These are phyloP conservation scores for Fusarium annulatum DNA, from an alignment of 2,329 filamentous ascomycete species.

Conservation along the genomic window DNA sequence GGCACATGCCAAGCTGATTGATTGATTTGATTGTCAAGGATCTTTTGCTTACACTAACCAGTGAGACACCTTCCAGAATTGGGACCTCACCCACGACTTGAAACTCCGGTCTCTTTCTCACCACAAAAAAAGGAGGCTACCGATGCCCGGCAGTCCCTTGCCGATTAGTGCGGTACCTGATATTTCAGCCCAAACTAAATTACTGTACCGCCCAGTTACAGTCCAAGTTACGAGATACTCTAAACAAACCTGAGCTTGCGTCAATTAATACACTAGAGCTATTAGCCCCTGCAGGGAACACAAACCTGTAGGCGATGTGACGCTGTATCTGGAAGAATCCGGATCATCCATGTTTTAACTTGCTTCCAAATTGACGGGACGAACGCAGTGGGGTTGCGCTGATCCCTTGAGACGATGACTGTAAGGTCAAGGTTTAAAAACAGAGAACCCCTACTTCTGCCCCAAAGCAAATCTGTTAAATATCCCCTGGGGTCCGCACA, in stretches of 20 bases:
- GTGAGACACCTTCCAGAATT: slow-evolving; percentile 18
- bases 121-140: slow-evolving; percentile 1
- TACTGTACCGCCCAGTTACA: neutral
- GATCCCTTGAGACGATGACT: slow-evolving; percentile 5
- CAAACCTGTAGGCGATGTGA: neutral
- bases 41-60: neutral
- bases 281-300: neutral
- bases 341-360: neutral
- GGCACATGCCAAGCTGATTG: slow-evolving; percentile 16
- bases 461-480: slow-evolving; percentile 3
- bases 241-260: neutral
- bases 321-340: slow-evolving; percentile 15
- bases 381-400: neutral
- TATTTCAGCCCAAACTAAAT: neutral
- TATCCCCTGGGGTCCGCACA: slow-evolving; percentile 10
- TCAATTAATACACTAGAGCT: neutral
- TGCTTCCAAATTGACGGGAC: slow-evolving; percentile 6
- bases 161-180: neutral
- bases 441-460: neutral
- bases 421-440: slow-evolving; percentile 1
- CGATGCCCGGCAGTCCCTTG: neutral
- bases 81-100: neutral
- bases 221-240: neutral
- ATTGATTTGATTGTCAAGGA: neutral
- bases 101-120: slow-evolving; percentile 2